Base-by-base conservation (phyloP, 2,329 filamentous ascomycete genomes). In the Malbranchea cinnamomea region DNA sequence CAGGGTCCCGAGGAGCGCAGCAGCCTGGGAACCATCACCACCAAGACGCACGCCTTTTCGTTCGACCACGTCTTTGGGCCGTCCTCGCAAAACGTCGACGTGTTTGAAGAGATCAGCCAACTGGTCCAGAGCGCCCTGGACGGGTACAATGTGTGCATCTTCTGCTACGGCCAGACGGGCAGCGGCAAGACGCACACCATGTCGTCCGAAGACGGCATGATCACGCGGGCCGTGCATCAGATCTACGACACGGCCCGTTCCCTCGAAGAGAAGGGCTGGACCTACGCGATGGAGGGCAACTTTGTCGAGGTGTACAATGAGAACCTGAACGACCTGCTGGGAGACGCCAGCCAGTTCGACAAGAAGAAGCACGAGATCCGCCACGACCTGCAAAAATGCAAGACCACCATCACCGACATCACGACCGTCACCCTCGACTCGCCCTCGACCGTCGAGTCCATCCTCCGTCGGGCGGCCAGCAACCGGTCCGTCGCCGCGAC, bases 221-320 rank as follows among this genome's bases (percentile, higher is more conserved):
- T 98, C 35, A 87, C 89, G 2, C 72, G 79, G 5, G 85, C 89
- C 3, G 89, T 91, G 5, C 72, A 81, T 41, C 87, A 95, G 62
- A 93, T 98, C 40, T 94, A 94, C 53, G 71, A 81, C 32, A 89
- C 83, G 23, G 81, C 91, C 31, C 78, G 75, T 37, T 69, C 76
- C 29, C 64, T 98, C 11, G 75, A 79, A 51, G 81, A 85, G 42
- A 91, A 94, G 51, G 89, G 85, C 14, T 98, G 89, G 89, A 70
- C 68, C 23, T 98, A 98, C 56, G 78, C 68, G 0, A 92, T 98
- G 73, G 81, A 92, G 49, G 89, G 89, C 5, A 85, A 77, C 33
- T 98, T 98, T 47, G 74, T 95, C 9, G 89, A 98, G 50, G 89
- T 98, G 4, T 98, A 98, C 68, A 95, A 98, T 39, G 89, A 98